Evolutionary conservation across 2,329 filamentous ascomycete genomes (phyloP).

Genomic region (Colletotrichum sp.): DNA sequence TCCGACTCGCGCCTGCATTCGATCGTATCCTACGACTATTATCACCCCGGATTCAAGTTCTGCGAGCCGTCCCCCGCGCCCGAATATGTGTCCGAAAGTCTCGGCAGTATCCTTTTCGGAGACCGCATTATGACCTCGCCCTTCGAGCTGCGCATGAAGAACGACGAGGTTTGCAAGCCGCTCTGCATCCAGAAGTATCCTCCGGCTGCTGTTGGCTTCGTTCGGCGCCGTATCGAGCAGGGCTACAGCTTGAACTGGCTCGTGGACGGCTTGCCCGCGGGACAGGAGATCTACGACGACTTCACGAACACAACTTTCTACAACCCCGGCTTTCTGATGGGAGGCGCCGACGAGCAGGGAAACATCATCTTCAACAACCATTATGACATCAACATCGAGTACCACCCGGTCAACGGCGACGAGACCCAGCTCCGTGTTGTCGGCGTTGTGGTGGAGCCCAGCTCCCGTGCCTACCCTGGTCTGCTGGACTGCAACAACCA

Average conservation of each 20-base stretch:
- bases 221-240: slow-evolving; percentile 81
- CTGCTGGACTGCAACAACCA: slow-evolving; percentile 67
- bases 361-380: slow-evolving; percentile 84
- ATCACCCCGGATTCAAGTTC: slow-evolving; percentile 86
- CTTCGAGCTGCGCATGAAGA: slow-evolving; percentile 84
- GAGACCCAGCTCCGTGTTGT: slow-evolving; percentile 83
- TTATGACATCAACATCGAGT: slow-evolving; percentile 92
- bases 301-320: slow-evolving; percentile 82
- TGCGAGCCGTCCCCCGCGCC: slow-evolving; percentile 81
- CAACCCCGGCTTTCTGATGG: slow-evolving; percentile 88
- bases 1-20: slow-evolving; percentile 84
- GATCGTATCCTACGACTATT: slow-evolving; percentile 97
- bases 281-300: slow-evolving; percentile 80
- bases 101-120: slow-evolving; percentile 96
- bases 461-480: slow-evolving; percentile 67
- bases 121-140: slow-evolving; percentile 98
- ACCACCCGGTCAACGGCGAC: slow-evolving; percentile 76
- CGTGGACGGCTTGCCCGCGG: slow-evolving; percentile 91
- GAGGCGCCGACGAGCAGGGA: slow-evolving; percentile 59
- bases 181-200: slow-evolving; percentile 74
- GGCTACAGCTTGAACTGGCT: slow-evolving; percentile 96
- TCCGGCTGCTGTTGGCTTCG: slow-evolving; percentile 72
- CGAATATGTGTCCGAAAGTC: slow-evolving; percentile 81
- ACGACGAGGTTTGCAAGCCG: slow-evolving; percentile 86
- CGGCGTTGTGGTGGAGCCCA: slow-evolving; percentile 86